Conservation (phyloP, 805 yeast genomes). For the Yamadazyma akitaensis region DNA sequence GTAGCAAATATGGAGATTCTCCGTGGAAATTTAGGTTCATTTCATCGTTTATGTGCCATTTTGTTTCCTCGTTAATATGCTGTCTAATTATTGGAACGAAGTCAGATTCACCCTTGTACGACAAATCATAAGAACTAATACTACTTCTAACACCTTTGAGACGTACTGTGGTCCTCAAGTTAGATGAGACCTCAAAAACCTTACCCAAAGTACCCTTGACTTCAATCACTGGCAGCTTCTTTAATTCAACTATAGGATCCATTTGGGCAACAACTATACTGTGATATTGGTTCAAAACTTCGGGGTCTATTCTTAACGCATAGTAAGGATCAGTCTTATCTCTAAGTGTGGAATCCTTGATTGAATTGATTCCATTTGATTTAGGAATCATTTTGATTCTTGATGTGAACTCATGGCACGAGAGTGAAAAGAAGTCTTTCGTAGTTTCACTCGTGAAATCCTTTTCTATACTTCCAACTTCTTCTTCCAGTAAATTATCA, state of each 20-base stretch:
- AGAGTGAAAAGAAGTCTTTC: not conserved
- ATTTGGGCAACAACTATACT: not conserved
- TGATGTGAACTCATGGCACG: conserved; percentile 4
- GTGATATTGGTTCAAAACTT: not conserved
- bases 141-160: conserved; percentile 10
- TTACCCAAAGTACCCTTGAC: not conserved
- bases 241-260: conserved; percentile 3
- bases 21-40: conserved; percentile 55
- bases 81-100: conserved; percentile 43
- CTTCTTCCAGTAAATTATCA: not conserved
- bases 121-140: conserved; percentile 6
- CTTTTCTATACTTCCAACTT: not conserved
- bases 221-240: not conserved
- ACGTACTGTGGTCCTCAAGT: conserved; percentile 7
- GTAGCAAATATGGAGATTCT: conserved; percentile 66
- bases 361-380: conserved; percentile 4
- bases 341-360: conserved; percentile 7
- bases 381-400: conserved; percentile 6
- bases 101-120: not conserved
- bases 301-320: conserved; percentile 5
- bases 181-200: not conserved
- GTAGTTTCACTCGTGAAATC: conserved; percentile 2
- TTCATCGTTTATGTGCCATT: conserved; percentile 57
- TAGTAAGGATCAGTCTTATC: conserved; percentile 2
- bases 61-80: conserved; percentile 69